These are phyloP conservation scores for Mortierella sp. DNA, from an alignment of 371 early-diverging fungal species.

Conservation along the genomic window DNA sequence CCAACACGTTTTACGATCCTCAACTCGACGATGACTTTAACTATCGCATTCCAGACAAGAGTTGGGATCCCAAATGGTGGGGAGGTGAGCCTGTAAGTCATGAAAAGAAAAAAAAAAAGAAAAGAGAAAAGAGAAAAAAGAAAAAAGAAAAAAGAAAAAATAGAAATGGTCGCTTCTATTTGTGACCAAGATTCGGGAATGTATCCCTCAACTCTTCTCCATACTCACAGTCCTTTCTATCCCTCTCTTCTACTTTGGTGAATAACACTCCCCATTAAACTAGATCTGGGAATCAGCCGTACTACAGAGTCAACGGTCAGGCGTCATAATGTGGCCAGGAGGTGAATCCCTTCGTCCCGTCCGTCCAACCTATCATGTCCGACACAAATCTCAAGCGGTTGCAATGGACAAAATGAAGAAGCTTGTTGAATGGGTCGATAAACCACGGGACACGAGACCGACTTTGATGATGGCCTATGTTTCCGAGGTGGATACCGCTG, in stretches of 20 bases:
- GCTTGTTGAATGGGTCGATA: conserved; percentile 81
- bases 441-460: conserved; percentile 76
- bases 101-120: too few species aligned
- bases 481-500: conserved; percentile 84
- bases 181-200: too few species aligned
- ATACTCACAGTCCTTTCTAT: neutral
- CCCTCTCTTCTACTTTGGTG: conserved; percentile 12
- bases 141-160: too few species aligned
- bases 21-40: conserved; percentile 75
- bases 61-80: conserved; percentile 83
- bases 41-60: conserved; percentile 71
- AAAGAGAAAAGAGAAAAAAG: too few species aligned
- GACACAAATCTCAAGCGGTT: conserved; percentile 60
- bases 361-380: conserved; percentile 74
- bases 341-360: conserved; percentile 67
- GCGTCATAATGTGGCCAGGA: conserved; percentile 93
- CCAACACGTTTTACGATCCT: conserved; percentile 90
- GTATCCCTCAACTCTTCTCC: too few species aligned
- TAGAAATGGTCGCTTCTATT: too few species aligned
- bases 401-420: conserved; percentile 69
- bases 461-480: conserved; percentile 82
- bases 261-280: neutral
- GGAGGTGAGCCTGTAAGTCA: conserved; percentile 85
- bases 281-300: conserved; percentile 92
- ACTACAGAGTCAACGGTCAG: conserved; percentile 72